Conservation (phyloP, 2,329 filamentous ascomycete genomes). For the Paramyrothecium roridum region DNA sequence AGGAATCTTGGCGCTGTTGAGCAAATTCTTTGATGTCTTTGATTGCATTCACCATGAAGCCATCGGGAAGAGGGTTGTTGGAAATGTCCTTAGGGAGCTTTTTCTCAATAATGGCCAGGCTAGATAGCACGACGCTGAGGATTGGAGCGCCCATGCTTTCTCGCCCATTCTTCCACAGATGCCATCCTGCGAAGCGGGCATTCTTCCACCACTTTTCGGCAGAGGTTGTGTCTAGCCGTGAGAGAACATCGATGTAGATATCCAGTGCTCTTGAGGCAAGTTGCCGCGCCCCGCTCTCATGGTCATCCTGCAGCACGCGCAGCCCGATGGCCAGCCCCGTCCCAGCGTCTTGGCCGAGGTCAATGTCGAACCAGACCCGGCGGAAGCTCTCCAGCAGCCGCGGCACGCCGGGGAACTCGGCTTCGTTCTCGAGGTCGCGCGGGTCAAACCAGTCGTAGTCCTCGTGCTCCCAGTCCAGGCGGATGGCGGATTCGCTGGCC, state of each 20-base stretch:
- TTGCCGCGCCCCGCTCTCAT: conserved; percentile 56
- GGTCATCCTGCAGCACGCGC: conserved; percentile 47
- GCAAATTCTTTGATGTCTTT: conserved; percentile 13
- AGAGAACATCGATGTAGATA: conserved; percentile 44
- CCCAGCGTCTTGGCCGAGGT: conserved; percentile 43
- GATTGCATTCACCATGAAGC: conserved; percentile 12
- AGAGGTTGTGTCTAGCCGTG: conserved; percentile 21
- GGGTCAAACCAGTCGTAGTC: conserved; percentile 56
- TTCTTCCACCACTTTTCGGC: conserved; percentile 50
- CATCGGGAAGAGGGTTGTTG: conserved; percentile 1
- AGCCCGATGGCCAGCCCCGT: conserved; percentile 43
- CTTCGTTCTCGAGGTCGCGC: conserved; percentile 40
- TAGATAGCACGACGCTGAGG: conserved; percentile 43
- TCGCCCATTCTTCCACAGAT: conserved; percentile 63
- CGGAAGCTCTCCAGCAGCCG: conserved; percentile 54
- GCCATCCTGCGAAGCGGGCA: conserved; percentile 56
- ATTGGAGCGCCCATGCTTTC: conserved; percentile 65
- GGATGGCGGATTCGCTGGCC: conserved; percentile 41
- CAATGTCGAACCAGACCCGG: conserved; percentile 57
- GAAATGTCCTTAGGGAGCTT: conserved; percentile 13
- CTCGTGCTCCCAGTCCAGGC: conserved; percentile 61
- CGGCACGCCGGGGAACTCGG: conserved; percentile 51
- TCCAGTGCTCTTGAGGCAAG: conserved; percentile 52
- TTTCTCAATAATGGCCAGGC: conserved; percentile 37
- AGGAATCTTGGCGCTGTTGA: conserved; percentile 17